These are phyloP conservation scores for Pittosporum tobira DNA, from an alignment of 129 eudicot species.

Conservation along the genomic window DNA sequence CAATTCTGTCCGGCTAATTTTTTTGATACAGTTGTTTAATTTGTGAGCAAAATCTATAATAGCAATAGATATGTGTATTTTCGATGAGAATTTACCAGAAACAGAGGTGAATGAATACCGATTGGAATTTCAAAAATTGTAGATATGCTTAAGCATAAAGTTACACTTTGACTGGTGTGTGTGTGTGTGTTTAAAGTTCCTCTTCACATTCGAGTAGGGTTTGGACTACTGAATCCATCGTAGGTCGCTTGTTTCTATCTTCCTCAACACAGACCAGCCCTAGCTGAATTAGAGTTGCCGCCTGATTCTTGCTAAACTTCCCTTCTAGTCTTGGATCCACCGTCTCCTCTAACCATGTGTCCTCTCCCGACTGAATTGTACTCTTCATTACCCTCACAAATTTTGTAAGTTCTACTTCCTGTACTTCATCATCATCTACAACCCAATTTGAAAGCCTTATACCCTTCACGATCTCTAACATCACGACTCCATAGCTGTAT, in stretches of 20 bases:
- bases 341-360: slow-evolving; percentile 27
- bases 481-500: slow-evolving; percentile 52
- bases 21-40: not conserved
- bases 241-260: slow-evolving; percentile 40
- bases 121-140: too few relatives aligned
- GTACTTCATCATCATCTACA: slow-evolving; percentile 17
- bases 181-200: not conserved
- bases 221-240: slow-evolving; percentile 41
- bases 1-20: not conserved
- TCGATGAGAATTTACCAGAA: too few relatives aligned
- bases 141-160: too few relatives aligned
- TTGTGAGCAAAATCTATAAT: not conserved
- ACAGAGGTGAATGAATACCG: too few relatives aligned
- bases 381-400: slow-evolving; percentile 16
- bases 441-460: slow-evolving; percentile 22
- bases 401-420: slow-evolving; percentile 13
- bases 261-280: slow-evolving; percentile 40
- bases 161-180: too few relatives aligned
- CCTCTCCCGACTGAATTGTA: slow-evolving; percentile 9
- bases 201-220: slow-evolving; percentile 28
- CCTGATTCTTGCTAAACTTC: slow-evolving; percentile 33
- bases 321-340: slow-evolving; percentile 48
- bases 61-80: too few relatives aligned
- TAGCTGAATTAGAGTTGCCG: slow-evolving; percentile 18
- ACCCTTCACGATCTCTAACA: slow-evolving; percentile 45